Evolutionary conservation across 495 filamentous ascomycete species (phyloP), one percentile per base, ranked within the genome.

Genomic region (Hypomontagnella monticulosa): DNA sequence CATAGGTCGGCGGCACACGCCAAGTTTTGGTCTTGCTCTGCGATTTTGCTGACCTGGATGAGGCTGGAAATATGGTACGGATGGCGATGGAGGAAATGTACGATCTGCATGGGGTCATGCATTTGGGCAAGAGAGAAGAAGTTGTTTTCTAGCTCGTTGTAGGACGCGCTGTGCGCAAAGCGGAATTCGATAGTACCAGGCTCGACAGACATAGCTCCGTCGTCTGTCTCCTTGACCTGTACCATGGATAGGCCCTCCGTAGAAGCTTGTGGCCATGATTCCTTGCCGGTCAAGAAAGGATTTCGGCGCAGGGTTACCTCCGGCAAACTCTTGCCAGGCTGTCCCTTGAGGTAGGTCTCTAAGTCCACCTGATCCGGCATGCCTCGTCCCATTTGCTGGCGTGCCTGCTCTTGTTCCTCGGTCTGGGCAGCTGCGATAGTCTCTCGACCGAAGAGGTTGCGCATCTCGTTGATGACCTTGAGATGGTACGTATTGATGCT

Each of bases 401-500:
- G 70, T 59, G 27, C 66, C 63, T 57, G 84, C 69, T 87, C 82
- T 43, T 82, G 73, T 50, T 82, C 79, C 19, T 84, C 85, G 20
- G 82, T 76, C 23, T 85, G 80, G 12, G 86, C 85, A 14, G 84
- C 83, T 43, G 91, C 86, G 54, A 95, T 78, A 8, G 90, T 90
- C 23, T 89, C 86, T 55, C 88, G 88, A 0, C 95, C 95, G 76
- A 99, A 99, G 2, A 99, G 77, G 61, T 86, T 88, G 40, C 91
- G 89, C 93, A 99, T 97, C 76, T 99, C 95, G 66, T 97, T 96
- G 4, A 85, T 82, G 11, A 90, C 90, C 71, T 96, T 96, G 9
- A 99, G 84, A 63, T 91, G 86, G 61, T 89, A 84, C 1, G 90
- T 84, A 43, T 95, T 93, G 54, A 97, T 85, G 9, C 84, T 79